phyloP scores from a whole-genome alignment of 176 grass and related monocot species.

The Avena sativa region DNA sequence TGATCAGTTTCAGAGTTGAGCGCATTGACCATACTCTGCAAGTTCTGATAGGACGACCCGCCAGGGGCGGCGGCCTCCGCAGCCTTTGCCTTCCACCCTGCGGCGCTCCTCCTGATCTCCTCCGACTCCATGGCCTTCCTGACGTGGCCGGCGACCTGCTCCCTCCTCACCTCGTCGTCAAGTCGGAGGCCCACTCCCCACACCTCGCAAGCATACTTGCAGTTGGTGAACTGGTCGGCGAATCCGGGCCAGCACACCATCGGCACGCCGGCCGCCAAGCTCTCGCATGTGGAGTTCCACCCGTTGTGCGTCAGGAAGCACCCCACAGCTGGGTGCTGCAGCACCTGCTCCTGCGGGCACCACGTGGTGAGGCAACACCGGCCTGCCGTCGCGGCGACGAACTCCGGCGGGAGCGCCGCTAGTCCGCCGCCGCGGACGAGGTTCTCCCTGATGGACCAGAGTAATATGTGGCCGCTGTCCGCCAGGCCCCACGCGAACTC shows the following conservation, averaged over 20 bases:
- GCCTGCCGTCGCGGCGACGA: background rate
- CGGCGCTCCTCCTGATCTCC: background rate
- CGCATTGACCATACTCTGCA: background rate
- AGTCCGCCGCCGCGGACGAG: background rate
- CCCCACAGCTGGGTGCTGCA: background rate
- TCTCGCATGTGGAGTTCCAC: constrained; percentile 3
- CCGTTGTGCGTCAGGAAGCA: constrained; percentile 1
- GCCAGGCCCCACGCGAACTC: background rate
- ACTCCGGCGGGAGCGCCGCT: background rate
- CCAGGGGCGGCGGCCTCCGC: background rate
- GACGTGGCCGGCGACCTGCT: background rate
- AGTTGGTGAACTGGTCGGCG: background rate
- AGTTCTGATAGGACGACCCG: background rate
- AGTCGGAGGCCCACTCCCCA: background rate
- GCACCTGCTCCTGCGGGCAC: background rate
- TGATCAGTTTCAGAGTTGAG: background rate
- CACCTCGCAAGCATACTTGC: constrained; percentile 1
- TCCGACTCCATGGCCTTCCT: background rate
- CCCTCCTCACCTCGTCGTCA: background rate
- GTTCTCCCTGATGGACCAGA: background rate
- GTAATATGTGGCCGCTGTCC: background rate
- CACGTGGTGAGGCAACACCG: background rate
- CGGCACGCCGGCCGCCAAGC: background rate
- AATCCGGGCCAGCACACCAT: constrained; percentile 4
- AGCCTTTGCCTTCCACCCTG: background rate